Percentiles rank a stretch among this genome's conserved stretches.
These are phyloP conservation scores for Fusarium robinianum DNA, from an alignment of 2,329 filamentous ascomycete genomes.

Conservation along the genomic window DNA sequence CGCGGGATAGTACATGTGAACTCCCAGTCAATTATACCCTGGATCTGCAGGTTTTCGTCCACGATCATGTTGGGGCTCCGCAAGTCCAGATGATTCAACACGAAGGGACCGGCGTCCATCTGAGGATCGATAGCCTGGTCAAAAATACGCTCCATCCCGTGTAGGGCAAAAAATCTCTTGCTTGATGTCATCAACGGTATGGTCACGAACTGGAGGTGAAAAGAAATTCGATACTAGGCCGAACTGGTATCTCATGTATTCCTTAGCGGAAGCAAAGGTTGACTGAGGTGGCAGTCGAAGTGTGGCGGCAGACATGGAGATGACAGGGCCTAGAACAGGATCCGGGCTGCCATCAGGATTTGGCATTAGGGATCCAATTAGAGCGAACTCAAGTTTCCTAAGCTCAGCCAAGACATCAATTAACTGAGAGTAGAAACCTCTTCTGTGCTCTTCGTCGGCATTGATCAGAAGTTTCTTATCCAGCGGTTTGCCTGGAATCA, in stretches of 20 bases:
- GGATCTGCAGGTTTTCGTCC: constrained; percentile 27
- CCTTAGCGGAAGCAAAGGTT: constrained; percentile 11
- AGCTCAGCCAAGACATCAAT: constrained; percentile 35
- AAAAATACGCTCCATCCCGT: constrained; percentile 21
- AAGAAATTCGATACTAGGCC: constrained; percentile 11
- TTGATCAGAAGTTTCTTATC: constrained; percentile 15
- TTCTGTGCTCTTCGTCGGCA: constrained; percentile 10
- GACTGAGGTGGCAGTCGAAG: constrained; percentile 12
- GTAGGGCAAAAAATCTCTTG: constrained; percentile 23
- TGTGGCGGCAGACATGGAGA: constrained; percentile 23
- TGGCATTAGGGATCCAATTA: constrained; percentile 33
- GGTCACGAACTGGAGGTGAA: constrained; percentile 7
- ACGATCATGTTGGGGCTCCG: constrained; percentile 34
- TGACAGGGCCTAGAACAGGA: constrained; percentile 25
- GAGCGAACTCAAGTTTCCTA: constrained; percentile 29
- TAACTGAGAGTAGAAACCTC: constrained; percentile 31
- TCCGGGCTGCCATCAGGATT: constrained; percentile 15
- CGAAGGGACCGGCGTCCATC: constrained; percentile 22
- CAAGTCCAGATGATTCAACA: constrained; percentile 33
- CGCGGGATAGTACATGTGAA: constrained; percentile 25
- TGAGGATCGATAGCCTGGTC: constrained; percentile 15
- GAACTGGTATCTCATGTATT: constrained; percentile 20
- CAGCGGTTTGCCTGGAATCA: constrained; percentile 28
- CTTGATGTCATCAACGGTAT: constrained; percentile 13
- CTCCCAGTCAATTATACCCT: constrained; percentile 38